Conservation (phyloP, 148 eudicot genomes). For the Chenopodium formosanum region DNA sequence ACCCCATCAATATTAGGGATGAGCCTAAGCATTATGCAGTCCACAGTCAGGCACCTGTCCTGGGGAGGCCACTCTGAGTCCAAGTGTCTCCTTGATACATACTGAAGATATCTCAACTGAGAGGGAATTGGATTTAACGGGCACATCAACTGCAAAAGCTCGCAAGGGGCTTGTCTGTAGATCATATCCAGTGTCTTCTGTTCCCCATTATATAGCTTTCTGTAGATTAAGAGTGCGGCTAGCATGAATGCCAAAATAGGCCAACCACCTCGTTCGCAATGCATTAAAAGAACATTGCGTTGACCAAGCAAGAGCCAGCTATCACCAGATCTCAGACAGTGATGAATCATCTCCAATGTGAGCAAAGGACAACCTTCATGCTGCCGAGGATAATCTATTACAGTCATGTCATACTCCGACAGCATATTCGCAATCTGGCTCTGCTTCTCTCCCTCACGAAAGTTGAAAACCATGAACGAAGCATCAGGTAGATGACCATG, state of each 20-base stretch:
- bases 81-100: slow-evolving; percentile 72
- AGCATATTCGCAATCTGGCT: slow-evolving; percentile 53
- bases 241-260: slow-evolving; percentile 81
- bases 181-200: slow-evolving; percentile 77
- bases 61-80: slow-evolving; percentile 75
- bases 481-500: slow-evolving; percentile 60
- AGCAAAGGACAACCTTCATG: slow-evolving; percentile 69
- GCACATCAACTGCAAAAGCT: slow-evolving; percentile 58
- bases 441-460: slow-evolving; percentile 59
- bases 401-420: slow-evolving; percentile 66
- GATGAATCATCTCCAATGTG: slow-evolving; percentile 69
- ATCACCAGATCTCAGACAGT: slow-evolving; percentile 71
- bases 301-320: slow-evolving; percentile 78
- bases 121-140: slow-evolving; percentile 83
- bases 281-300: slow-evolving; percentile 72
- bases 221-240: slow-evolving; percentile 72
- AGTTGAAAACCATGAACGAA: slow-evolving; percentile 74
- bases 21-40: slow-evolving; percentile 68
- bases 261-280: slow-evolving; percentile 80
- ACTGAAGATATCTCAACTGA: slow-evolving; percentile 84
- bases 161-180: slow-evolving; percentile 78
- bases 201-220: slow-evolving; percentile 65
- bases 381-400: slow-evolving; percentile 73
- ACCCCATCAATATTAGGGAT: slow-evolving; percentile 72
- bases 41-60: slow-evolving; percentile 61